Evolutionary conservation across 139 green algal species (phyloP), one percentile per base, ranked within the genome.

Genomic region (Ostreobium quekettii): DNA sequence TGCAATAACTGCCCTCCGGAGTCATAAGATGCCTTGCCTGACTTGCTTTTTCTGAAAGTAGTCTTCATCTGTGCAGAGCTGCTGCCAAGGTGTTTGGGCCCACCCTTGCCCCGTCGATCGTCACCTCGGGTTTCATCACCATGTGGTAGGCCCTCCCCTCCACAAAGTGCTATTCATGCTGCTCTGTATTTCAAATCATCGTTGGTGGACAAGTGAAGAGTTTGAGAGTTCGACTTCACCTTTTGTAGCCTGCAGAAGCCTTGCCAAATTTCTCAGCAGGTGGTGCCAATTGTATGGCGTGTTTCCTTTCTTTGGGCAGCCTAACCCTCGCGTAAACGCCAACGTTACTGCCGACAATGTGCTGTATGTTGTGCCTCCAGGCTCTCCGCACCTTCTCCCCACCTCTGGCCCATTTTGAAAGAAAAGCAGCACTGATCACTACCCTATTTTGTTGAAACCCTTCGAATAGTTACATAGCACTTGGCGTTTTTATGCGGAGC

Each of bases 51-150:
- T n/a, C n/a, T n/a, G n/a, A n/a, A n/a, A n/a, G n/a, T n/a, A n/a
- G n/a, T 31, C 30, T 2, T 65, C n/a, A 26, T 36, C 11, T 11
- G 4, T 47, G 70, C 81, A 92, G 86, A 24, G 36, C 81, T 2
- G 75, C 87, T 1, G 67, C 84, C 67, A 91, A 91, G 77, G 60
- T 96, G 1, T 71, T 87, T 2, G 89, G 89, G 8, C 11, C 61
- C 24, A 85, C 87, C 72, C 42, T 71, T 3, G 89, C 86, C 0
- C 79, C 84, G 1, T 36, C 49, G 0, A 78, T 90, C 8, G 87
- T 95, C 19, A 96, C 90, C 0, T 39, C 86, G 0, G 64, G 57
- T 19, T 96, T 91, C 76, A 91, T 96, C 48, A 53, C 74, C 6
- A 39, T 95, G 11, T 96, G 90, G 89, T 95, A 56, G 71, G 83